Conservation (phyloP, 495 filamentous ascomycete genomes). For the Penicillium roqueforti region DNA sequence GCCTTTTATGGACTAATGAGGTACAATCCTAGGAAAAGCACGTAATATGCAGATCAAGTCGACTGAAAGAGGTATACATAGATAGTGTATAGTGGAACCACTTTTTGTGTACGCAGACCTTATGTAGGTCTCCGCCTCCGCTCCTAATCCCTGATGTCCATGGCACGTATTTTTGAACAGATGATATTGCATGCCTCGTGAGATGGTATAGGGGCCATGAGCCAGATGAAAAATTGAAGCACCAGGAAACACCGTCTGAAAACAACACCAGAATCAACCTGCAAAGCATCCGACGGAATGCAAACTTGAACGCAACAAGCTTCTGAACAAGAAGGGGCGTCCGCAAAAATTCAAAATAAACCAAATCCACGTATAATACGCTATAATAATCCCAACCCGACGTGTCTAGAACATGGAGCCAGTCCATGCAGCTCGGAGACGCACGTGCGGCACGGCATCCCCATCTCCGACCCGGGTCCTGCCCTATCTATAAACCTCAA, state of each 20-base stretch:
- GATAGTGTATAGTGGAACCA: neutral
- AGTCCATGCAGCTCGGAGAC: constrained; percentile 7
- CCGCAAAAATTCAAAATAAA: neutral
- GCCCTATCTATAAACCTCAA: constrained; percentile 5
- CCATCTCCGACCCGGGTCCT: constrained; percentile 10
- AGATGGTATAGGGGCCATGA: neutral
- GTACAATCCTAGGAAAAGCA: too few relatives aligned
- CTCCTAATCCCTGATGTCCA: neutral
- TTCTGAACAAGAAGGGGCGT: neutral
- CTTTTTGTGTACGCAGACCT: neutral
- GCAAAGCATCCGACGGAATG: neutral
- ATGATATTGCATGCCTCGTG: constrained; percentile 5
- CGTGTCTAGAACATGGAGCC: constrained; percentile 12
- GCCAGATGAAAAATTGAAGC: neutral
- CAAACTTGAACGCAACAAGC: neutral
- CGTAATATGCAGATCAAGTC: neutral
- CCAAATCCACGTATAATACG: constrained; percentile 5
- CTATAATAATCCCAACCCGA: constrained; percentile 4
- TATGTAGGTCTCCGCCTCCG: neutral
- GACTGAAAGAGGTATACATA: neutral
- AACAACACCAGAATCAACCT: neutral
- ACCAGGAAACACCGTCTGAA: constrained; percentile 2
- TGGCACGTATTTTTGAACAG: neutral
- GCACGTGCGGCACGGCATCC: constrained; percentile 1
- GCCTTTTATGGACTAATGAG: neutral